phyloP scores from a whole-genome alignment of 805 yeast genomes.

The Saccharomycopsis malanga region DNA sequence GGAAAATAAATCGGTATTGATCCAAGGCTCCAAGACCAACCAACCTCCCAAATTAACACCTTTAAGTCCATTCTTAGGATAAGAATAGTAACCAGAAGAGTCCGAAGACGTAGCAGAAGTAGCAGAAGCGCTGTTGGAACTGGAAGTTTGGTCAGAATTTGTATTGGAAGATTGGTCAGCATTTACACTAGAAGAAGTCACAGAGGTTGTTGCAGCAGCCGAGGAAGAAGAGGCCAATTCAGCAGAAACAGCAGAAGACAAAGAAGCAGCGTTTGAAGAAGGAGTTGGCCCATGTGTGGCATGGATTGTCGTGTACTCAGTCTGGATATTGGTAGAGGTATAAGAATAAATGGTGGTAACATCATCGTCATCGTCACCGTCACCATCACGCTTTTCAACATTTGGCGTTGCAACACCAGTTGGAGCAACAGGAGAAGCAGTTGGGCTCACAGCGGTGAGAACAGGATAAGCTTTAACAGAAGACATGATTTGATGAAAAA shows the following conservation, averaged over 20 bases:
- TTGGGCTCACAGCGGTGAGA: background rate
- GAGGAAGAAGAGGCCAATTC: constrained; percentile 11
- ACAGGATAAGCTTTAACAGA: background rate
- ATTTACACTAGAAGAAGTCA: constrained; percentile 9
- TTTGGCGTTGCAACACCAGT: too few species aligned
- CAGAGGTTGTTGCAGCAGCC: constrained; percentile 2
- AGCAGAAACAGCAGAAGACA: constrained; percentile 15
- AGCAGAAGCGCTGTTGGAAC: constrained; percentile 10
- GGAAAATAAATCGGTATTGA: constrained; percentile 54
- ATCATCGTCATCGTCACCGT: background rate
- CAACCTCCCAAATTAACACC: constrained; percentile 69
- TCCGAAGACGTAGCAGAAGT: constrained; percentile 7
- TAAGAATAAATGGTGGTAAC: constrained; percentile 8
- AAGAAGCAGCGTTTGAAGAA: constrained; percentile 12
- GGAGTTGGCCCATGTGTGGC: constrained; percentile 12
- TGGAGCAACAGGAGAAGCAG: background rate
- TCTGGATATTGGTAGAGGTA: constrained; percentile 10
- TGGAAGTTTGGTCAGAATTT: background rate
- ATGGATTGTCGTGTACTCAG: constrained; percentile 14
- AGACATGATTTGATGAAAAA: too few species aligned
- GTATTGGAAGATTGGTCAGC: constrained; percentile 6
- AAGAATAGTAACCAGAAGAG: constrained; percentile 15
- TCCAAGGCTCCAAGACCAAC: constrained; percentile 65
- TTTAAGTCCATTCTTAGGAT: constrained; percentile 21
- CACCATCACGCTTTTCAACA: too few species aligned